Base-by-base conservation (phyloP, 2,329 filamentous ascomycete genomes). In the Scytalidium lignicola region DNA sequence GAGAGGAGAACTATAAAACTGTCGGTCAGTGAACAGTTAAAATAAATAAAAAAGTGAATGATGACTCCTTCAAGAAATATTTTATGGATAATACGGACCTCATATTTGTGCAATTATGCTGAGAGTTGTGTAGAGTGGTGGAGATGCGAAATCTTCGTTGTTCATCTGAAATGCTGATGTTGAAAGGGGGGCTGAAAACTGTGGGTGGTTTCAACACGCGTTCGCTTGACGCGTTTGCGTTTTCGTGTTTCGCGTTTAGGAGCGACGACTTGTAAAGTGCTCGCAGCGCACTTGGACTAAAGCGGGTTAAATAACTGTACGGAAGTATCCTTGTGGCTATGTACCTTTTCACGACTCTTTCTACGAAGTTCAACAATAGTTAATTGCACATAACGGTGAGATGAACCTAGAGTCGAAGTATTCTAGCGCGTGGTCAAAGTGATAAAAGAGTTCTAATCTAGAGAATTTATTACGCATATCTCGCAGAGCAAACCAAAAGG, bases 1-100 rank as follows among this genome's bases (percentile, higher is more conserved):
- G 53, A 95, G 78, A 66, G 91, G 90, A 67, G 90, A 95, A 75
- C 88, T 95, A 64, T 46, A 41, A 42, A 32, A 28, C 6, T 13
- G 46, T 42, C 20, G 44, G 41, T 51, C 29, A 49, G 39, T 46
- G 41, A 50, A 67, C 62, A 37, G 32, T 9, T 37, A 37, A 37
- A 26, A 26, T 26, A 10, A 6, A 26, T 5, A 26, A 26, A 26
- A 10, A 26, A 10, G 5, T 10, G 23, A 26, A 26, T 26, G 10
- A 26, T 26, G 5, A 10, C 23, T 26, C n/a, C n/a, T n/a, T n/a
- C n/a, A 10, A 26, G 23, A 5, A 26, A 26, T 6, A 10, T 10
- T 6, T 5, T 37, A 17, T 37, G 18, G 21, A 1, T 5, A 28
- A 15, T 41, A 13, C 45, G 21, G n/a, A 43, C 46, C 46, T 48